Conservation (phyloP, 805 yeast genomes). For the Vanderwaltozyma yarrowii region DNA sequence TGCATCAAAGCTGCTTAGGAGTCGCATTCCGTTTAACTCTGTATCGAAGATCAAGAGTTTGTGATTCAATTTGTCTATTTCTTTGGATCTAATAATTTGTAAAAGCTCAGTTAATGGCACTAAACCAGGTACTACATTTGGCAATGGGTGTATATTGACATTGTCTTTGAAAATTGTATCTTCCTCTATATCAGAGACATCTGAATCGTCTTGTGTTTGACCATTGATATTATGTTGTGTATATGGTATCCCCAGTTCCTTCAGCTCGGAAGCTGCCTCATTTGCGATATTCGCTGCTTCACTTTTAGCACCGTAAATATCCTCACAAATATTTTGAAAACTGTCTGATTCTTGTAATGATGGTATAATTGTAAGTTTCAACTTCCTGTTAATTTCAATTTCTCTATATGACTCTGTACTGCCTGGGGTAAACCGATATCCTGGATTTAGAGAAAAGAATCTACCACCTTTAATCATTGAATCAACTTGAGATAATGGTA, state of each 20-base stretch:
- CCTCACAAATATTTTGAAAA: slow-evolving; percentile 27
- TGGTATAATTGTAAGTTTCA: slow-evolving; percentile 1
- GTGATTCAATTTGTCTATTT: slow-evolving; percentile 15
- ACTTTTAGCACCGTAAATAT: slow-evolving; percentile 31
- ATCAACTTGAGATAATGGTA: slow-evolving; percentile 15
- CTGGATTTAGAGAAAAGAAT: slow-evolving; percentile 12
- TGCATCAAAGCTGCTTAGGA: slow-evolving; percentile 14
- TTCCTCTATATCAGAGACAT: not conserved
- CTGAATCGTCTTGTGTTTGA: not conserved
- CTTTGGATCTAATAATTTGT: slow-evolving; percentile 28
- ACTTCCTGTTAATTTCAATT: not conserved
- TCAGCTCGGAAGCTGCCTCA: slow-evolving; percentile 10
- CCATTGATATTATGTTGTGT: slow-evolving; percentile 1
- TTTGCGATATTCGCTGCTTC: slow-evolving; percentile 19
- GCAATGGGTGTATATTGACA: slow-evolving; percentile 14
- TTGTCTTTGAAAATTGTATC: not conserved
- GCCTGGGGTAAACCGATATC: not conserved
- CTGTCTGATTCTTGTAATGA: not conserved
- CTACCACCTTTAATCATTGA: slow-evolving; percentile 18
- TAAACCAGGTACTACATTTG: slow-evolving; percentile 42
- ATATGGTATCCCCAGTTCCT: slow-evolving; percentile 15
- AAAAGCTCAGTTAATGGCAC: slow-evolving; percentile 38
- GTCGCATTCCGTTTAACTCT: slow-evolving; percentile 17
- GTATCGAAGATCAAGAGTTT: slow-evolving; percentile 19
- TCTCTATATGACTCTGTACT: not conserved